Evolutionary conservation across 1,284 basidiomycete species (phyloP), one percentile per base, ranked within the genome.

Genomic region (Fomitopsis betulina): DNA sequence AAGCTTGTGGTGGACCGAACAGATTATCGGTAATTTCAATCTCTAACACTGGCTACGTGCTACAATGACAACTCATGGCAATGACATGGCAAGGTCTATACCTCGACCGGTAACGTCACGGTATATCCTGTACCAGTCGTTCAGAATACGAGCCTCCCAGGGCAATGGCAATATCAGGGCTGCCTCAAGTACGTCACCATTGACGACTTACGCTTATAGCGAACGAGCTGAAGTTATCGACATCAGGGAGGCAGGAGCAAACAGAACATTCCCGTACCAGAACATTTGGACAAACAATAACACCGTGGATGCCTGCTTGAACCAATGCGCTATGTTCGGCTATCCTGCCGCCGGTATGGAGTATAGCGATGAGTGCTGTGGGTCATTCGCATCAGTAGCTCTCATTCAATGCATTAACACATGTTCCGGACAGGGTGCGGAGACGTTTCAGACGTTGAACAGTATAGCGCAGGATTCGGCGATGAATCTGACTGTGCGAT

Each of bases 1-100:
- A 89, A 70, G 81, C 82, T 43, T 91, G 89, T 62, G 89, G 89
- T 64, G 87, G 83, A 10, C 79, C 83, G 1, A 85, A 84, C 65
- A 79, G 83, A n/a, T 68, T 91, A 47, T 89, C 86, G 0, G 81
- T 72, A 55, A 51, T 67, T 47, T 17, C 71, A 55, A 51, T 67
- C 42, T 17, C 27, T 27, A 51, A 25, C 15, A 43, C 21, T 32
- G 39, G 43, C 43, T 54, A 60, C 58, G 30, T 57, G 47, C 17
- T 30, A 1, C 42, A 7, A 39, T 13, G 6, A n/a, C 15, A n/a
- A 38, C 51, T 54, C 57, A 58, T 10, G 19, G 21, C 10, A 27
- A 58, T 10, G 19, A 21, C 10, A 27, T 9, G 21, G 5, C 3
- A 30, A 72, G 70, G 67, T 90, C 12, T 92, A 91, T 64, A 77